Percentiles rank a stretch among this genome's conserved stretches.
Evolutionary conservation across 169 alveolate genomes (phyloP).

Genomic region (Perkinsus chesapeaki): DNA sequence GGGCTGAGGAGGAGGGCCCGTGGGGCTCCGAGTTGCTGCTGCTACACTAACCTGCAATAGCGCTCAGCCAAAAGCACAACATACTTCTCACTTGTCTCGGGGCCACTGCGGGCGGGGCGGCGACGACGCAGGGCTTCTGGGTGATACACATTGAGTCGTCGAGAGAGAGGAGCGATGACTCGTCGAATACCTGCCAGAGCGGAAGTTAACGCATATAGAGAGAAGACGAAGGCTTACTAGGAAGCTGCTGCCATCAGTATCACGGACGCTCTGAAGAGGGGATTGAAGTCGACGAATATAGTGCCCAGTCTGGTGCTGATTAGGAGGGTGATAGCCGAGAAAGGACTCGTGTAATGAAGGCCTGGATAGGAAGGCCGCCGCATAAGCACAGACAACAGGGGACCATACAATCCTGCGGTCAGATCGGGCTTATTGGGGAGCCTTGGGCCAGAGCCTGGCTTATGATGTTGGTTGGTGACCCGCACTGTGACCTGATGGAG

Average conservation of each 20-base stretch:
- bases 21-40: no score
- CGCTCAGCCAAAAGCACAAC: no score
- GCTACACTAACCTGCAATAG: no score
- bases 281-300: background rate
- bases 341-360: background rate
- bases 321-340: background rate
- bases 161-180: background rate
- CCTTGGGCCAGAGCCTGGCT: background rate
- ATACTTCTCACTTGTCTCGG: no score
- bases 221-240: background rate
- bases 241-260: background rate
- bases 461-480: background rate
- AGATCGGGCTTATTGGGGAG: no score
- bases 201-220: background rate
- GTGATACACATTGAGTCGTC: background rate
- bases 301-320: background rate
- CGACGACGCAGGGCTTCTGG: background rate
- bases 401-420: background rate
- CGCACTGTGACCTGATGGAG: background rate
- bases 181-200: background rate
- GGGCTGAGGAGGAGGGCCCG: background rate
- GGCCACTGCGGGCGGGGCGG: no score
- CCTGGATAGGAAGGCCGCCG: background rate
- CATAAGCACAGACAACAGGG: background rate
- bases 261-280: background rate